A percentile compares a stretch with the other conserved stretches of the same genome.
These are phyloP conservation scores for Fusarium sp. DNA, from an alignment of 2,329 filamentous ascomycete genomes.

Conservation along the genomic window DNA sequence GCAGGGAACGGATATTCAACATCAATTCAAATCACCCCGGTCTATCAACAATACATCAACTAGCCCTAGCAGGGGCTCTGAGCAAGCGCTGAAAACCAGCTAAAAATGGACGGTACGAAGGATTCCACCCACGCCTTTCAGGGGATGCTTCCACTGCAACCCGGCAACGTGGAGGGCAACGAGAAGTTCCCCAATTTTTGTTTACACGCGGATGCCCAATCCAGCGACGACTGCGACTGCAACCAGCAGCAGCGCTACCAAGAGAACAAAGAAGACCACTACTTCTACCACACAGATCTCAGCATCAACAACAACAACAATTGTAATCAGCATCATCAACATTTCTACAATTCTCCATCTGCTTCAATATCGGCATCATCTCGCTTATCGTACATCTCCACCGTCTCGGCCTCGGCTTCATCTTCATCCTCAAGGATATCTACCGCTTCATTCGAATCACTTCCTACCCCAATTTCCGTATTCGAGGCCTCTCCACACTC, in stretches of 20 bases:
- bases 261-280: conserved; percentile 14
- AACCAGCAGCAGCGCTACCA: conserved; percentile 11
- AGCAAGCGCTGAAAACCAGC: conserved; percentile 29
- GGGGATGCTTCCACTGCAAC: conserved; percentile 48
- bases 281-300: conserved; percentile 26
- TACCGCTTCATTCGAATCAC: conserved; percentile 38
- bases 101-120: conserved; percentile 41
- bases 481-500: conserved; percentile 28
- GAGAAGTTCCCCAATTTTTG: conserved; percentile 58
- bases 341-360: conserved; percentile 45
- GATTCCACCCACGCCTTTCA: conserved; percentile 34
- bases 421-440: conserved; percentile 39
- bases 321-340: conserved; percentile 42
- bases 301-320: conserved; percentile 29
- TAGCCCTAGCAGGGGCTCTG: conserved; percentile 13
- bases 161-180: conserved; percentile 52
- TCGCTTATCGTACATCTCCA: conserved; percentile 45
- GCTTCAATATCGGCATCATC: conserved; percentile 40
- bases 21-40: background rate
- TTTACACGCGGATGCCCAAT: conserved; percentile 51
- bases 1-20: background rate
- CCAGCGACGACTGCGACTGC: conserved; percentile 21
- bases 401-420: conserved; percentile 32
- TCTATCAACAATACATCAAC: conserved; percentile 1
- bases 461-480: conserved; percentile 38